Conservation (phyloP, 1,139 yeast species). For the Yamadazyma taylorii region DNA sequence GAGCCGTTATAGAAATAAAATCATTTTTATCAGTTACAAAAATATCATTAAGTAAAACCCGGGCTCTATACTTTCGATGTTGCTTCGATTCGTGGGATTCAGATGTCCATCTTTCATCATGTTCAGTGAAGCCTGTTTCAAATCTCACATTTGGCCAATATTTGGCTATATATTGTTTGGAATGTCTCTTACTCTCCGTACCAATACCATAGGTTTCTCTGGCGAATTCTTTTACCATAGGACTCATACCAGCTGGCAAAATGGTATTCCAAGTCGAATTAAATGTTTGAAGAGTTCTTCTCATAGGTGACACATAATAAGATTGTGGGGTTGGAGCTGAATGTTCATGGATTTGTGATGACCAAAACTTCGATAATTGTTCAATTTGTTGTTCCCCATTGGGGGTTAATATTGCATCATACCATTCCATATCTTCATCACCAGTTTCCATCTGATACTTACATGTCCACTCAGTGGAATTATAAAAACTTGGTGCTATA, state of each 20-base stretch:
- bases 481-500: conserved; percentile 24
- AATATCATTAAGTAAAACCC: conserved; percentile 29
- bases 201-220: conserved; percentile 42
- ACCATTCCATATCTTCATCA: conserved; percentile 33
- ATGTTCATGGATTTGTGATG: conserved; percentile 13
- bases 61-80: conserved; percentile 31
- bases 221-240: conserved; percentile 32
- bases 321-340: conserved; percentile 28
- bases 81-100: conserved; percentile 25
- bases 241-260: conserved; percentile 17
- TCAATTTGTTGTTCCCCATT: conserved; percentile 25
- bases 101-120: conserved; percentile 30
- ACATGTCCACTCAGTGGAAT: conserved; percentile 31
- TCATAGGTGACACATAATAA: conserved; percentile 35
- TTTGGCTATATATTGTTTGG: conserved; percentile 22
- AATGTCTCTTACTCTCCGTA: conserved; percentile 36
- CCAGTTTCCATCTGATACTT: conserved; percentile 33
- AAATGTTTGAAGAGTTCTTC: conserved; percentile 38
- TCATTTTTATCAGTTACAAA: conserved; percentile 26
- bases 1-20: conserved; percentile 35
- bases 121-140: conserved; percentile 28
- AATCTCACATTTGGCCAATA: conserved; percentile 28
- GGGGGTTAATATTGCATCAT: conserved; percentile 37
- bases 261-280: conserved; percentile 25
- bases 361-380: conserved; percentile 20